Evolutionary conservation across 805 yeast genomes (phyloP), one percentile per base, ranked within the genome.

Genomic region (Starmerella khaoyaiensis): DNA sequence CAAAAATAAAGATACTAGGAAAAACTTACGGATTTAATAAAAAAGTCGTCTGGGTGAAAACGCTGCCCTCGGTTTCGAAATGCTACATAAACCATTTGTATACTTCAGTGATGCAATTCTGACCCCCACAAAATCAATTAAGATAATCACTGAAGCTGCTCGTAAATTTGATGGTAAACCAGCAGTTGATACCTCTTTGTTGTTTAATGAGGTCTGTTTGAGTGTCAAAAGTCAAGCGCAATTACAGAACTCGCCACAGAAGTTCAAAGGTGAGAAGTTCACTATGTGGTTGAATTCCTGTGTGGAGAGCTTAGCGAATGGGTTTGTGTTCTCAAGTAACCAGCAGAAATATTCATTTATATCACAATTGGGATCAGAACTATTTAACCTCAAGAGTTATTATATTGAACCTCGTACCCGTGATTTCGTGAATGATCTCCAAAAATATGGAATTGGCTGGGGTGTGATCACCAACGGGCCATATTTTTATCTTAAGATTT

Each of bases 391-490:
- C 0, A 29, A 29, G 2, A 31, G 33, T 16, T 53, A 46, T 34
- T 26, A n/a, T 12, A 46, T 50, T 1, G 46, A 51, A 2, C 32
- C 25, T 3, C 42, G 36, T 4, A 37, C 39, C 4, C 36, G 35
- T 3, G 35, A 31, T 6, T 40, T 51, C 16, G 24, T 52, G 2
- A 30, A 21, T 7, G 27, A 19, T 7, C 36, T 50, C 12, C 32
- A 43, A 2, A 29, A 35, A 1, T 30, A 33, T 12, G 41, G 31
- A 0, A 44, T 53, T 14, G 41, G 28, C 7, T 54, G 56, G 56
- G 58, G 58, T 1, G 37, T 54, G 12, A 36, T 54, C 10, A 51
- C 57, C 11, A 54, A 54, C 41, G 42, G 40, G 5, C 47, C 50
- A 8, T 53, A 49, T 17, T 30, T 44, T 23, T 47, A 48, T 26